Base-by-base conservation (phyloP, 148 eudicot species). In the Arbutus unedo region DNA sequence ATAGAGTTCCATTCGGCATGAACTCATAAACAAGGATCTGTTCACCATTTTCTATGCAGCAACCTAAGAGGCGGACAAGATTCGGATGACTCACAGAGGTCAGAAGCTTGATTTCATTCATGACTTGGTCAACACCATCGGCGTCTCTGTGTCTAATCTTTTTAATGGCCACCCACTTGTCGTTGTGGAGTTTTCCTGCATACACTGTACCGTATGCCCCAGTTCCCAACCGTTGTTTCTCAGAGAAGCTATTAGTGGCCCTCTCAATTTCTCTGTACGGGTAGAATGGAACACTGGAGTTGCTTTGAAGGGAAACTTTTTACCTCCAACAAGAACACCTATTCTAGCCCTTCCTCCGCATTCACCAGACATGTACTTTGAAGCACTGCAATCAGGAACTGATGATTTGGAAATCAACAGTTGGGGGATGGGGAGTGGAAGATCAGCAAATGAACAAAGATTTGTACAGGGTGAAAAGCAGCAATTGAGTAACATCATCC, bases 321-420 rank as follows among this genome's bases (percentile, higher is more conserved):
- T n/a, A 95, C 98, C 98, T 96, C 91, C 97, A 80, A 92, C 68
- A 41, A 96, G 90, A 80, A 93, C 85, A 49, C 88, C 91, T 31
- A 83, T 31, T 73, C 85, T 74, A 71, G 82, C 77, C 31, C 48
- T 71, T 83, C 85, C 85, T 85, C 85, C 87, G 57, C 87, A 87
- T 81, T 67, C 44, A n/a, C 81, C 87, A 74, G 81, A 75, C 49
- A 86, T 19, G 77, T 79, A 88, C 64, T 60, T 81, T 45, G 78
- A 72, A 81, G 83, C 81, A 81, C 43, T 81, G 85, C 91, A 87
- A 62, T 60, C 16, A 55, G 89, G 83, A 84, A 44, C 92, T 91
- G 89, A 73, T 71, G 81, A 85, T 55, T 67, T 71, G 77, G 43
- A 81, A 8, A 73, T 62, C 60, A 66, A 73, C 48, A n/a, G 76